phyloP scores from a whole-genome alignment of 257 asterid genomes.

The Verbena officinalis region DNA sequence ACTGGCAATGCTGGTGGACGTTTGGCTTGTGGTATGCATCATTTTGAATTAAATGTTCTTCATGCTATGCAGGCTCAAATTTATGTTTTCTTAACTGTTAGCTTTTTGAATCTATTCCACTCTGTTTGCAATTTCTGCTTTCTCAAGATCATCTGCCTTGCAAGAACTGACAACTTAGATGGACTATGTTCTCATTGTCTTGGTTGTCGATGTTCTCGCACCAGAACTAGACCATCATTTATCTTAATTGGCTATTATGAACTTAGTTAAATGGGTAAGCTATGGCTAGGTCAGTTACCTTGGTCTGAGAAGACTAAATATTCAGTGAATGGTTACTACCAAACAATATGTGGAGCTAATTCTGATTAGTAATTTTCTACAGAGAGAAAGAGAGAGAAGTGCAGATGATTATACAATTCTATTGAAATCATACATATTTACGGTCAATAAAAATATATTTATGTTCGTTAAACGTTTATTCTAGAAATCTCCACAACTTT shows the following conservation, averaged over 20 bases:
- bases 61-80: constrained; percentile 12
- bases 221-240: constrained; percentile 1
- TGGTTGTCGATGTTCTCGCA: background rate
- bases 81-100: background rate
- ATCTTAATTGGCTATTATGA: background rate
- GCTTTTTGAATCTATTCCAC: constrained; percentile 3
- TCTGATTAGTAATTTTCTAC: background rate
- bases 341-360: background rate
- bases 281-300: background rate
- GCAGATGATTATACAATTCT: background rate
- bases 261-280: background rate
- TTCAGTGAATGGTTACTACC: background rate
- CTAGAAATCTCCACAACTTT: no score
- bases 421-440: background rate
- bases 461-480: no score
- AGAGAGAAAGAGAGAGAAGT: background rate
- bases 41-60: constrained; percentile 3
- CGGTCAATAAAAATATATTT: no score
- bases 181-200: constrained; percentile 7
- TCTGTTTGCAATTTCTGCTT: constrained; percentile 7
- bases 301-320: constrained; percentile 1
- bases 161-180: background rate
- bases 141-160: background rate
- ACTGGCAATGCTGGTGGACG: constrained; percentile 99
- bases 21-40: constrained; percentile 85